phyloP scores from a whole-genome alignment of 2,329 filamentous ascomycete genomes.

The Xylariaceae sp. region DNA sequence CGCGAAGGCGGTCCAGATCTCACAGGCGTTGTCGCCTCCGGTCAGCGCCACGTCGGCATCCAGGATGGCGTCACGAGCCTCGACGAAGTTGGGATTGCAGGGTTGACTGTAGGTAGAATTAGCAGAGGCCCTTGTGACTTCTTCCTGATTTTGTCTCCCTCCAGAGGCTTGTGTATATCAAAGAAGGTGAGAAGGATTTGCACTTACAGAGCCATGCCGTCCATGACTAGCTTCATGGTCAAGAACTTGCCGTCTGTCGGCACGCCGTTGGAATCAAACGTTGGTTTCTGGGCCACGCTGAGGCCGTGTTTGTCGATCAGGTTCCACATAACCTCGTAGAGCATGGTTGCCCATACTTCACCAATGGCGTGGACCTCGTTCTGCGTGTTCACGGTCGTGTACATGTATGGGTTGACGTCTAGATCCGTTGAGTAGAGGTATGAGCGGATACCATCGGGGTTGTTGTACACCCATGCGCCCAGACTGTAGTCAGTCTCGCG shows the following conservation, averaged over 20 bases:
- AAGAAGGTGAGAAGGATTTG: too few species aligned
- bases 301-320: conserved; percentile 47
- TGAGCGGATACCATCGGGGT: conserved; percentile 35
- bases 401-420: conserved; percentile 40
- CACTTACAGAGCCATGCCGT: conserved; percentile 40
- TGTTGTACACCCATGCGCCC: conserved; percentile 40
- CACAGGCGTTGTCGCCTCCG: conserved; percentile 40
- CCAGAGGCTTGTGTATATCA: too few species aligned
- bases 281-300: conserved; percentile 34
- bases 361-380: conserved; percentile 41
- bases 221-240: conserved; percentile 43
- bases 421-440: conserved; percentile 43
- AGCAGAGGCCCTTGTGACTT: too few species aligned
- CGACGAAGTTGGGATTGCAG: conserved; percentile 45
- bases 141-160: too few species aligned
- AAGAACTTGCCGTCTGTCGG: conserved; percentile 45
- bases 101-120: conserved; percentile 33
- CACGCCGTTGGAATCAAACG: conserved; percentile 35
- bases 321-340: conserved; percentile 51
- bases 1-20: conserved; percentile 47
- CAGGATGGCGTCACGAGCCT: conserved; percentile 44
- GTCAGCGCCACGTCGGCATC: conserved; percentile 46
- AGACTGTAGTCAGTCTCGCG: conserved; percentile 40
- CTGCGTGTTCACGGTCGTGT: conserved; percentile 32
- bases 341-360: conserved; percentile 45